Conservation (phyloP, 2,329 filamentous ascomycete genomes). For the Fusarium papillatum region DNA sequence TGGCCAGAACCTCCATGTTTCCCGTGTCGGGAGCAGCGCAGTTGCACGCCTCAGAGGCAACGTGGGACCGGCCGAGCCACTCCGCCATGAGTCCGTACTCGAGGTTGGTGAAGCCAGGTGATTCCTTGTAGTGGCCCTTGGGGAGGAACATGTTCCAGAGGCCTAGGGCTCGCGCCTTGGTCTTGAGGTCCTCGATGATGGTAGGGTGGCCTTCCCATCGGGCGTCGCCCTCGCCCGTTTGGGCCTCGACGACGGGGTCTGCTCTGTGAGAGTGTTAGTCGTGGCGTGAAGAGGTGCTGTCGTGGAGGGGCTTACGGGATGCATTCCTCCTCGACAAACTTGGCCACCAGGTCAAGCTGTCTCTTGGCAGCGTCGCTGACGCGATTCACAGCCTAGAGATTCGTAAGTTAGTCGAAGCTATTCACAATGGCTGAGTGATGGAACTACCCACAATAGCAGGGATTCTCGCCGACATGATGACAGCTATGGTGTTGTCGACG, state of each 20-base stretch:
- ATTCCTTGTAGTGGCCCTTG: conserved; percentile 95
- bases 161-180: conserved; percentile 83
- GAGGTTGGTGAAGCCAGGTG: conserved; percentile 93
- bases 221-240: conserved; percentile 80
- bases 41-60: conserved; percentile 90
- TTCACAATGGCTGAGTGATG: background rate
- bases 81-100: conserved; percentile 99
- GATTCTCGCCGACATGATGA: conserved; percentile 49
- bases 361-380: conserved; percentile 89
- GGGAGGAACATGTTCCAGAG: conserved; percentile 99
- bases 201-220: conserved; percentile 86
- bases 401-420: conserved; percentile 16
- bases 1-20: conserved; percentile 95
- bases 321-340: conserved; percentile 98
- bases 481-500: background rate
- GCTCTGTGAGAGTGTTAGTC: conserved; percentile 62
- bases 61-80: conserved; percentile 87
- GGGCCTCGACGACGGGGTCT: conserved; percentile 84
- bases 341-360: conserved; percentile 89
- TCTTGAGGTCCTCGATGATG: conserved; percentile 91
- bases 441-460: conserved; percentile 48
- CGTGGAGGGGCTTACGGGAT: conserved; percentile 70
- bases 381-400: conserved; percentile 60
- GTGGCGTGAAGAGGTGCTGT: background rate
- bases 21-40: conserved; percentile 93